Conservation (phyloP, 2,329 filamentous ascomycete genomes). For the Phaeomoniella chlamydospora region DNA sequence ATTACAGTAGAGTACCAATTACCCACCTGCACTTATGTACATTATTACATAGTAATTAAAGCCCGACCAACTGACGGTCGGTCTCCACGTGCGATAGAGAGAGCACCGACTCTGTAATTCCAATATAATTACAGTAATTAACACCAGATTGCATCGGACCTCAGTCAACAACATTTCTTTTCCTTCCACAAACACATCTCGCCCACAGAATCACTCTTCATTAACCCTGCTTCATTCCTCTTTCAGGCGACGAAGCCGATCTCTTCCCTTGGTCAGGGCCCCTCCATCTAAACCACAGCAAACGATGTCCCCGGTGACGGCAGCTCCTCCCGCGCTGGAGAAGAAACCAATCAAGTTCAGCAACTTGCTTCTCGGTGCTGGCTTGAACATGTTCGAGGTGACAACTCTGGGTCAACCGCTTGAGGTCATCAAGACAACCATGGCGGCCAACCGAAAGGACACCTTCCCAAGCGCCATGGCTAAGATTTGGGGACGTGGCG, state of each 20-base stretch:
- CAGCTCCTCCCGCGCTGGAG: conserved; percentile 45
- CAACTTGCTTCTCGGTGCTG: conserved; percentile 87
- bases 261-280: conserved; percentile 97
- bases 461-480: conserved; percentile 67
- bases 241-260: conserved; percentile 28
- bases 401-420: conserved; percentile 67
- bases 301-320: conserved; percentile 45
- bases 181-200: too few species aligned
- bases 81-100: too few species aligned
- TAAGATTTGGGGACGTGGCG: conserved; percentile 88
- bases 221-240: conserved; percentile 1
- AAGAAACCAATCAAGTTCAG: conserved; percentile 99
- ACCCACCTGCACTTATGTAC: too few species aligned
- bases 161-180: too few species aligned
- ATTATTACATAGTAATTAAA: too few species aligned
- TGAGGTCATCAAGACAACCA: conserved; percentile 98
- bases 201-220: too few species aligned
- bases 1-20: too few species aligned
- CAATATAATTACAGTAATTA: too few species aligned
- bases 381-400: conserved; percentile 89
- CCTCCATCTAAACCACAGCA: conserved; percentile 39
- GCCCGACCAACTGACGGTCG: too few species aligned
- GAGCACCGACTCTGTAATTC: too few species aligned
- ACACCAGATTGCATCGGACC: too few species aligned
- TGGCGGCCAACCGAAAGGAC: conserved; percentile 91